These are phyloP conservation scores for Verbena officinalis DNA, from an alignment of 257 asterid genomes.

Conservation along the genomic window DNA sequence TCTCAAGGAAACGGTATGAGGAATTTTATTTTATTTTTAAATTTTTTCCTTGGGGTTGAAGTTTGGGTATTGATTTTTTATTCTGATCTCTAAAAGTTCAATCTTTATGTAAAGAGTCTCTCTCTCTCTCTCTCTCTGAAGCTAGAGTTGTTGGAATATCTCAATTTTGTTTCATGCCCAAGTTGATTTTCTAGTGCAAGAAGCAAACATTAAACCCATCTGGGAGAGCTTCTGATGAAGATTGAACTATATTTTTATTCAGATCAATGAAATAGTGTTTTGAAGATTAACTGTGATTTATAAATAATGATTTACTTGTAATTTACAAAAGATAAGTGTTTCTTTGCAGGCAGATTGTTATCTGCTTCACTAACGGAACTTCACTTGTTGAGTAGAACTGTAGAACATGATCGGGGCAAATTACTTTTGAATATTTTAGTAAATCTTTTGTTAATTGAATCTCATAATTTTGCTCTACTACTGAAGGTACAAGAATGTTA, in stretches of 20 bases:
- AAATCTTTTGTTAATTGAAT: too few relatives aligned
- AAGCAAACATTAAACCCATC: not conserved
- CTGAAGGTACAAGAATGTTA: conserved; percentile 60
- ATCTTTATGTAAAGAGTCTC: not conserved
- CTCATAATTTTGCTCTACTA: not conserved
- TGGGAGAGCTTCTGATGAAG: not conserved
- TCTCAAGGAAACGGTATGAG: conserved; percentile 55
- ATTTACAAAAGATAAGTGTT: not conserved
- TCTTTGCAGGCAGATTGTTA: not conserved
- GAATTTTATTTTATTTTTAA: not conserved
- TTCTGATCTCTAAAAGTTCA: not conserved
- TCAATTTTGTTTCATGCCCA: not conserved
- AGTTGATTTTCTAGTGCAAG: not conserved
- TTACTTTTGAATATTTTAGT: not conserved
- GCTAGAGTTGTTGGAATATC: not conserved
- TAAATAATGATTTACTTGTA: not conserved
- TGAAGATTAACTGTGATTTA: too few relatives aligned
- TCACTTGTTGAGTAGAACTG: conserved; percentile 13
- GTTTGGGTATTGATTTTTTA: conserved; percentile 7
- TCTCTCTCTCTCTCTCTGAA: too few relatives aligned
- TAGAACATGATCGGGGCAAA: not conserved
- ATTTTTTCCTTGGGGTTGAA: conserved; percentile 2
- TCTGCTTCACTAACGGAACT: not conserved
- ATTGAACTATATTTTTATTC: not conserved
- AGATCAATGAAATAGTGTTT: not conserved